Evolutionary conservation across 2,329 filamentous ascomycete species (phyloP).

Genomic region (Neurospora sp.): DNA sequence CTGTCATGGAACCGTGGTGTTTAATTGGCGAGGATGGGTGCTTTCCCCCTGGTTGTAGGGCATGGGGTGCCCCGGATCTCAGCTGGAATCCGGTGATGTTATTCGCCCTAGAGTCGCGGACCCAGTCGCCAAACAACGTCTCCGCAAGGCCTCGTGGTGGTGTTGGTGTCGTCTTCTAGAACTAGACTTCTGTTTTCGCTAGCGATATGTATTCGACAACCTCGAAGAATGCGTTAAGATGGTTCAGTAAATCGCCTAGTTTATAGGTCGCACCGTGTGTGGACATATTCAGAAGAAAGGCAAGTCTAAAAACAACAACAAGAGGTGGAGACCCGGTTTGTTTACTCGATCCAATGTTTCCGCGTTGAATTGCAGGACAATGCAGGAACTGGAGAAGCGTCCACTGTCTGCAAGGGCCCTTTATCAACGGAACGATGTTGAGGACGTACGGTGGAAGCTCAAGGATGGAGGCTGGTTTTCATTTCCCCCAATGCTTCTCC

Average conservation of each 20-base stretch:
- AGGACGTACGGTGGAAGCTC: neutral
- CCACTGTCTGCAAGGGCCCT: neutral
- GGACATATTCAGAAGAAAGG: neutral
- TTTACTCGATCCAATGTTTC: neutral
- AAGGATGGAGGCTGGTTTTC: neutral
- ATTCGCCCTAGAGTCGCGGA: neutral
- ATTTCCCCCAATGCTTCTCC: neutral
- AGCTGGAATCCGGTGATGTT: neutral
- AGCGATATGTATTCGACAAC: neutral
- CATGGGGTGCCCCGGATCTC: neutral
- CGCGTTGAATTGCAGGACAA: neutral
- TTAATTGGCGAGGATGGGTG: conserved; percentile 15
- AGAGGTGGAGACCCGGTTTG: neutral
- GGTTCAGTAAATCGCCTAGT: neutral
- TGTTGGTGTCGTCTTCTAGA: neutral
- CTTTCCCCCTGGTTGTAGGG: neutral
- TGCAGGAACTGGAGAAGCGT: neutral
- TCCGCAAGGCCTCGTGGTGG: neutral
- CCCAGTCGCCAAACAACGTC: neutral
- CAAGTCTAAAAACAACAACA: neutral
- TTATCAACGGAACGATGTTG: neutral
- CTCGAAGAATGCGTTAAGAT: neutral
- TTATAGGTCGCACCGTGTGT: neutral
- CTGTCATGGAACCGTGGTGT: conserved; percentile 16
- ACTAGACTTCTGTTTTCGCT: neutral